Evolutionary conservation across 768 basidiomycete genomes (phyloP).

Genomic region (Mycena chlorophos): DNA sequence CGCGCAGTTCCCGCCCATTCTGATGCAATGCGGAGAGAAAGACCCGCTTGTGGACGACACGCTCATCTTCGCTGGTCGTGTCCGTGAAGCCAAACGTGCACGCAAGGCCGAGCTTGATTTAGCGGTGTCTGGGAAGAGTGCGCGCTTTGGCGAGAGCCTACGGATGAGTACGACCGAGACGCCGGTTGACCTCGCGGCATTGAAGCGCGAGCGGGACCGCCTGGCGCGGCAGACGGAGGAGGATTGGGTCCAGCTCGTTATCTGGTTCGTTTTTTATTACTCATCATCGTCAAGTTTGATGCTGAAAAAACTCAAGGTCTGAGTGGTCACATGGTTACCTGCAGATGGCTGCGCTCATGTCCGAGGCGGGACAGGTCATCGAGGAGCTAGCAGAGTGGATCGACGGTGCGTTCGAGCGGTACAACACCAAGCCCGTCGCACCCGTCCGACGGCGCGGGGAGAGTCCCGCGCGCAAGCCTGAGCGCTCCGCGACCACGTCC

Average conservation of each 20-base stretch:
- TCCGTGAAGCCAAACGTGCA: constrained; percentile 91
- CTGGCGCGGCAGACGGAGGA: constrained; percentile 75
- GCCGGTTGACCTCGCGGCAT: constrained; percentile 35
- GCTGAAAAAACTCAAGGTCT: too few relatives aligned
- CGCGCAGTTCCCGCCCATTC: constrained; percentile 89
- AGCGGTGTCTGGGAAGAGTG: constrained; percentile 58
- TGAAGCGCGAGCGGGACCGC: constrained; percentile 60
- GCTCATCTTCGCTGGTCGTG: constrained; percentile 90
- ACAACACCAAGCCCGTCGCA: constrained; percentile 19
- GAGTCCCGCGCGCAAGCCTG: constrained; percentile 24
- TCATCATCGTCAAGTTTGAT: too few relatives aligned
- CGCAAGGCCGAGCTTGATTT: constrained; percentile 74
- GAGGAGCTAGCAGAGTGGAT: constrained; percentile 92
- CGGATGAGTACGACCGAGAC: constrained; percentile 56
- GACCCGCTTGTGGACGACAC: constrained; percentile 96
- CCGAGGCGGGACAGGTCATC: constrained; percentile 59
- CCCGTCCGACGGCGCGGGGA: constrained; percentile 18
- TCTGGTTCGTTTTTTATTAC: too few relatives aligned
- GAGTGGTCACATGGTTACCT: constrained; percentile 98
- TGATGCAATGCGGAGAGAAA: constrained; percentile 95
- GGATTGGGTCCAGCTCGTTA: constrained; percentile 92
- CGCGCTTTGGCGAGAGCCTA: constrained; percentile 59
- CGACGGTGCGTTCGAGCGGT: constrained; percentile 64
- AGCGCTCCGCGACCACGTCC: constrained; percentile 31
- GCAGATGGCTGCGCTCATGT: constrained; percentile 90